Evolutionary conservation across 2,329 filamentous ascomycete genomes (phyloP).

Genomic region (Nothopassalora personata): DNA sequence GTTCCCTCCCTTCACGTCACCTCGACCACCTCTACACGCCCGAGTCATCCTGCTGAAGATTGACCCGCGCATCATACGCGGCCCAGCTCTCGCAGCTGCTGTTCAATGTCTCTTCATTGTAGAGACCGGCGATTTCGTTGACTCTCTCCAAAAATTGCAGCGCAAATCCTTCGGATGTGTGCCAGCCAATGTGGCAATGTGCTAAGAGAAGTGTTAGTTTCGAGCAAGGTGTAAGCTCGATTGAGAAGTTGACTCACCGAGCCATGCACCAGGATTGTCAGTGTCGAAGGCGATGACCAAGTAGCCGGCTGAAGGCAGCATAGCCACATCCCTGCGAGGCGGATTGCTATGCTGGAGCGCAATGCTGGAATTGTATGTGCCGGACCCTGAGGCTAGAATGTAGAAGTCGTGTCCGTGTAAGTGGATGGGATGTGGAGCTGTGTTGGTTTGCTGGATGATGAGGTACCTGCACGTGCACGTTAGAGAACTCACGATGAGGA

Average conservation of each 20-base stretch:
- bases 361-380: constrained; percentile 30
- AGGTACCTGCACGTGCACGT: neutral
- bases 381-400: constrained; percentile 34
- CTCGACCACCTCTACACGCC: neutral
- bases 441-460: constrained; percentile 34
- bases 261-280: constrained; percentile 31
- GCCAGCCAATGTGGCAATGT: constrained; percentile 28
- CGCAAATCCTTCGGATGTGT: constrained; percentile 24
- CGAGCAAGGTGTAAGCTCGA: neutral
- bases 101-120: neutral
- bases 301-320: constrained; percentile 28
- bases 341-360: constrained; percentile 31
- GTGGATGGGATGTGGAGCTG: constrained; percentile 36
- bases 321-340: constrained; percentile 28
- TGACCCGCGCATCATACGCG: neutral
- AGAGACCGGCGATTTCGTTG: constrained; percentile 1
- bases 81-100: constrained; percentile 4
- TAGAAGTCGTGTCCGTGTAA: constrained; percentile 45
- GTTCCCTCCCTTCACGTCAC: neutral
- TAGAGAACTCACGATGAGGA: neutral
- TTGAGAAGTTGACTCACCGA: neutral
- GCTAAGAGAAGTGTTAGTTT: constrained; percentile 3
- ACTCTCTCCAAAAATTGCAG: constrained; percentile 22
- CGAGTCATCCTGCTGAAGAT: constrained; percentile 4
- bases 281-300: constrained; percentile 30